phyloP scores from a whole-genome alignment of 768 basidiomycete genomes.

The Naganishia vaughanmartiniae region DNA sequence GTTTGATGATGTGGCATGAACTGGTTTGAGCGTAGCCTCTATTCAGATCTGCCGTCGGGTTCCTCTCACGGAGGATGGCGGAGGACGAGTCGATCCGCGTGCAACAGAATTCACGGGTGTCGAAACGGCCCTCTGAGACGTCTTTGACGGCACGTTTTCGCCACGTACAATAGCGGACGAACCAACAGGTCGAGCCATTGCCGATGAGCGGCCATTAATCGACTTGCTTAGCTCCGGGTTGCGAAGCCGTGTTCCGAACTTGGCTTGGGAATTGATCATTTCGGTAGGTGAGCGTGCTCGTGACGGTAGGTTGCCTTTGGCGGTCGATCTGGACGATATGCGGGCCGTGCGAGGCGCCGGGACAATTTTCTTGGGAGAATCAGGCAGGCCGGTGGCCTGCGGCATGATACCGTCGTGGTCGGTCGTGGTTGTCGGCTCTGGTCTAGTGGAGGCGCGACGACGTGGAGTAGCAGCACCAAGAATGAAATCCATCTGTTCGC shows the following conservation, averaged over 20 bases:
- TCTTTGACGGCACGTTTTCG: neutral
- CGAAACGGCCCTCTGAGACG: slow-evolving; percentile 2
- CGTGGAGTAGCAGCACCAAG: slow-evolving; percentile 7
- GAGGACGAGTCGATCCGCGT: slow-evolving; percentile 14
- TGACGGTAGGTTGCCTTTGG: neutral
- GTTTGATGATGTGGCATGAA: too few relatives aligned
- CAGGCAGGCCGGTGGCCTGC: neutral
- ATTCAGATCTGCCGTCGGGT: neutral
- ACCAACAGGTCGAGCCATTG: neutral
- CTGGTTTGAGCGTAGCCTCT: too few relatives aligned
- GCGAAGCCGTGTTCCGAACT: slow-evolving; percentile 20
- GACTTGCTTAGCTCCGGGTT: slow-evolving; percentile 2
- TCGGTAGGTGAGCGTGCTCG: slow-evolving; percentile 23
- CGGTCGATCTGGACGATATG: neutral
- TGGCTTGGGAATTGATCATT: slow-evolving; percentile 19
- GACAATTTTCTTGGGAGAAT: neutral
- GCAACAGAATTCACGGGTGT: neutral
- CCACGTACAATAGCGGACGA: neutral
- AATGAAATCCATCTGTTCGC: slow-evolving; percentile 22
- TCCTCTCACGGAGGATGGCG: slow-evolving; percentile 7
- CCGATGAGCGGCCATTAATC: neutral
- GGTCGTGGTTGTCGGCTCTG: neutral
- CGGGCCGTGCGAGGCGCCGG: neutral
- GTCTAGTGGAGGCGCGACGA: slow-evolving; percentile 1
- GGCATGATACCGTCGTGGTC: neutral